Percentiles rank a stretch among this genome's conserved stretches.
Evolutionary conservation across 306 rosid genomes (phyloP).

Genomic region (Alnus rubra): DNA sequence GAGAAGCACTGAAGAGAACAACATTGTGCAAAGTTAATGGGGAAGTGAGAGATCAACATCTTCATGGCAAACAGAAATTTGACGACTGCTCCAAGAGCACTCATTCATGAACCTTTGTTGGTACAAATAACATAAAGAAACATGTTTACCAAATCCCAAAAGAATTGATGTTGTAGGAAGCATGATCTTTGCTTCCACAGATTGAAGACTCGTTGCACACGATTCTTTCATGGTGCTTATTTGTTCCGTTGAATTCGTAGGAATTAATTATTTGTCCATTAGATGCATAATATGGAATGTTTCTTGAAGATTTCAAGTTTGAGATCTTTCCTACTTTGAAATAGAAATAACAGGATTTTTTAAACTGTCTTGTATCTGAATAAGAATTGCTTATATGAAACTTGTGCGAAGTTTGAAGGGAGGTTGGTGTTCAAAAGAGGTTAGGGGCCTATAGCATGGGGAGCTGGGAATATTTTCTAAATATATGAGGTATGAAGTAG

Average conservation of each 20-base stretch:
- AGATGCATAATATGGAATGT: not conserved
- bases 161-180: not conserved
- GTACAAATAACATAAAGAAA: too few species aligned
- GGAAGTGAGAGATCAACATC: not conserved
- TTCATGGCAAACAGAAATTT: not conserved
- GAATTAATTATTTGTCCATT: not conserved
- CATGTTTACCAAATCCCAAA: too few species aligned
- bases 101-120: too few species aligned
- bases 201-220: not conserved
- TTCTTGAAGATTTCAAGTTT: not conserved
- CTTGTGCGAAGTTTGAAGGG: too few species aligned
- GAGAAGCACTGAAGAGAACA: conserved; percentile 41
- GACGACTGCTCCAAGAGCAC: too few species aligned
- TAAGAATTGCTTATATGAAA: too few species aligned
- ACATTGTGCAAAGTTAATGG: conserved; percentile 14
- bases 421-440: too few species aligned
- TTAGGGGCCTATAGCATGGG: too few species aligned
- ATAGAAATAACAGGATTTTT: too few species aligned
- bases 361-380: too few species aligned
- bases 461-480: too few species aligned
- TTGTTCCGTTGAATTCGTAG: not conserved
- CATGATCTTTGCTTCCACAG: not conserved
- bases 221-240: not conserved
- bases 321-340: not conserved
- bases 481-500: too few species aligned